These are phyloP conservation scores for Exsudoporus floridanus DNA, from an alignment of 1,284 basidiomycete species.

Conservation along the genomic window DNA sequence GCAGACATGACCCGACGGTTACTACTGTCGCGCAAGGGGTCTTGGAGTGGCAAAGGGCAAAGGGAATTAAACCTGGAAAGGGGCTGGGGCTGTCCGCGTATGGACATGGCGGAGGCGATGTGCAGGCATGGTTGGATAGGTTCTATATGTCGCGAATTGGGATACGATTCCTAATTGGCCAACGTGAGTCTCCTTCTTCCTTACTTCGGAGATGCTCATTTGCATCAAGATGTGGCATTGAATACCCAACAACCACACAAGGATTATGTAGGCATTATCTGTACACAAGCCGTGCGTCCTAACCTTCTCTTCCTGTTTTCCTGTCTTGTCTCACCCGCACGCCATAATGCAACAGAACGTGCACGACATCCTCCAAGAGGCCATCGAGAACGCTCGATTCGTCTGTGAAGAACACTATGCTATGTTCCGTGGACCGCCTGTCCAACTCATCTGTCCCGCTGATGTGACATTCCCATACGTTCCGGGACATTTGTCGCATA, in stretches of 20 bases:
- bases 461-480: constrained; percentile 93
- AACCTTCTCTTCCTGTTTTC: constrained; percentile 1
- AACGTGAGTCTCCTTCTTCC: constrained; percentile 56
- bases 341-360: constrained; percentile 61
- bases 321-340: constrained; percentile 6
- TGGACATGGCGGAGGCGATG: constrained; percentile 77
- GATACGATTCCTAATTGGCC: constrained; percentile 93
- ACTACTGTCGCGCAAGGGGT: constrained; percentile 95
- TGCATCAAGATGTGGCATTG: constrained; percentile 75
- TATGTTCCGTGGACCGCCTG: constrained; percentile 94
- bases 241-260: constrained; percentile 87
- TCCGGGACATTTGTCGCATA: constrained; percentile 93
- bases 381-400: constrained; percentile 97
- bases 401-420: constrained; percentile 98
- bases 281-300: constrained; percentile 78
- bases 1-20: constrained; percentile 94
- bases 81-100: constrained; percentile 40
- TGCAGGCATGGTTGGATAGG: constrained; percentile 94
- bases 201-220: constrained; percentile 4
- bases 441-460: constrained; percentile 93
- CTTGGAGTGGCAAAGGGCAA: constrained; percentile 70
- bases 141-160: constrained; percentile 98
- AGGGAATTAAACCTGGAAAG: constrained; percentile 31
- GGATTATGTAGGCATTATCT: constrained; percentile 98
- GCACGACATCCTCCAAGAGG: constrained; percentile 95